Evolutionary conservation across 768 basidiomycete genomes (phyloP), one percentile per base, ranked within the genome.

Genomic region (Russula foetens): DNA sequence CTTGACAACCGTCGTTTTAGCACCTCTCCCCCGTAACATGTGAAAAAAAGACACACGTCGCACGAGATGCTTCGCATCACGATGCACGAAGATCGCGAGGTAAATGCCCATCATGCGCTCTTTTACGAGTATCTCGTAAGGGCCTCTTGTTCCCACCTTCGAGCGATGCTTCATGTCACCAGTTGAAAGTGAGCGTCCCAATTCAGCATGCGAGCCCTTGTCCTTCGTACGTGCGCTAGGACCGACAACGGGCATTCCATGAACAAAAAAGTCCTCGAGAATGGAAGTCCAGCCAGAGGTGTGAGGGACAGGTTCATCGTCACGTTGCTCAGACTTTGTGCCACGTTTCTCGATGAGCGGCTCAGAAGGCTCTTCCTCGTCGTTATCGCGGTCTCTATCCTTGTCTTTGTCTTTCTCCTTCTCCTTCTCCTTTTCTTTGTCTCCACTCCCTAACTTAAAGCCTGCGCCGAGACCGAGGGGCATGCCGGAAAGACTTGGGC

Each of bases 101-200:
- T 92, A 92, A 44, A 95, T 81, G 2, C 92, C 92, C 89, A 98
- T 88, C 74, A 98, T 78, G 31, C 95, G 80, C 67, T 97, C 93
- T 73, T 98, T 98, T 56, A 83, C 79, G 12, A 96, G 76, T 26
- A 95, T 78, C 63, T 90, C 79, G 69, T 97, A 98, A 17, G 91
- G 92, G 0, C 90, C 91, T 65, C 78, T 78, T 56, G 72, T 72
- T 15, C 77, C 75, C 59, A 73, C 73, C 7, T 78, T 75, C 7
- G 73, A 73, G 49, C 79, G 74, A 46, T 78, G 74, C 53, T 81
- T 77, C 74, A 73, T 11, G 75, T 71, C 28, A 75, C 71, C n/a
- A 74, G 70, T 48, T 72, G 57, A 60, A 19, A 47, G 24, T 5
- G 59, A 53, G 9, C 49, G 65, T 33, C 50, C 53, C 23, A 64